These are phyloP conservation scores for Elaeis guineensis DNA, from an alignment of 176 grass and related monocot genomes.

Conservation along the genomic window DNA sequence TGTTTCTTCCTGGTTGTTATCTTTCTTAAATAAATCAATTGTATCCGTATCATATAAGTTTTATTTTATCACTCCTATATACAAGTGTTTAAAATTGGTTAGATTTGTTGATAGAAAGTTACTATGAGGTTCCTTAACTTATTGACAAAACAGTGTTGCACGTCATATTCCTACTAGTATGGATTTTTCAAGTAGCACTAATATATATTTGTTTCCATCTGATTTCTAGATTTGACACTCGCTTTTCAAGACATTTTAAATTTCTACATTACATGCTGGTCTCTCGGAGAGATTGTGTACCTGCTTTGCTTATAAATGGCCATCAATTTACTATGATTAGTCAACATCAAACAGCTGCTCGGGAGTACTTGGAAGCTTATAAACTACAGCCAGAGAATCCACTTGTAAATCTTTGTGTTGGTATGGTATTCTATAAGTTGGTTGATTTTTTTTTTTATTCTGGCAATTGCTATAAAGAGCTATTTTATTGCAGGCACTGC, in stretches of 20 bases:
- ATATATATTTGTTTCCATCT: constrained; percentile 9
- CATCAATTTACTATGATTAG: constrained; percentile 77
- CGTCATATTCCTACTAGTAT: not conserved
- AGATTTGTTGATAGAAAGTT: too few relatives aligned
- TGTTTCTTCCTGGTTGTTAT: too few relatives aligned
- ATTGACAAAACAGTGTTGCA: not conserved
- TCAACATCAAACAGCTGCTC: constrained; percentile 75
- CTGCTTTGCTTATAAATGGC: constrained; percentile 67
- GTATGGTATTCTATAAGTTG: constrained; percentile 18
- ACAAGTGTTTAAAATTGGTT: too few relatives aligned
- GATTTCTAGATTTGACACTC: constrained; percentile 57
- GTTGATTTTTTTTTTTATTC: not conserved
- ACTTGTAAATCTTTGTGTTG: constrained; percentile 81
- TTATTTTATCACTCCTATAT: too few relatives aligned
- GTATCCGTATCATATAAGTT: too few relatives aligned
- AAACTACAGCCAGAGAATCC: constrained; percentile 80
- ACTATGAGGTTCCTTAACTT: too few relatives aligned
- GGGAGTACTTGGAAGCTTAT: constrained; percentile 88
- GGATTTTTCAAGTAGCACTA: not conserved
- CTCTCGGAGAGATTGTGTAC: constrained; percentile 46
- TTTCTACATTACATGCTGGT: constrained; percentile 53
- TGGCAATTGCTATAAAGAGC: too few relatives aligned
- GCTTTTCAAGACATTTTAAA: constrained; percentile 60
- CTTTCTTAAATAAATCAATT: too few relatives aligned
- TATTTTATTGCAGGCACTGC: constrained; percentile 47